Conservation (phyloP, 306 rosid species). For the Cucurbita maxima region DNA sequence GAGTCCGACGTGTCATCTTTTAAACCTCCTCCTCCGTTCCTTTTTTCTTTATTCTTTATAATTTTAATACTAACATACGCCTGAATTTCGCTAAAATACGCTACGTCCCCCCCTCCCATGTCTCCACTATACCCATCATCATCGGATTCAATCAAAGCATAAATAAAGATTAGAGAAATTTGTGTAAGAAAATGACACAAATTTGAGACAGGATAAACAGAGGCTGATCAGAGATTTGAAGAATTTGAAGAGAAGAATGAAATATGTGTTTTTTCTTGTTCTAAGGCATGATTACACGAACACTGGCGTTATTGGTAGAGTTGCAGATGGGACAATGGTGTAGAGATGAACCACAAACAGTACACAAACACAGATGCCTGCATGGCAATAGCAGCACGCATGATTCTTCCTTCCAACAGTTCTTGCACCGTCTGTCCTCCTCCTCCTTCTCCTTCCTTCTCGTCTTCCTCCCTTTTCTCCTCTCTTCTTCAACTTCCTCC, state of each 20-base stretch:
- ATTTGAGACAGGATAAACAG: too few species aligned
- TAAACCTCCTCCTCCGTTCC: not conserved
- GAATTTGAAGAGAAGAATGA: not conserved
- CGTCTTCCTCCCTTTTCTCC: not conserved
- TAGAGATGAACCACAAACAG: conserved; percentile 61
- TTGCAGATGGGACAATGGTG: conserved; percentile 82
- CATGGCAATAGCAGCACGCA: conserved; percentile 81
- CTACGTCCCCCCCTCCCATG: not conserved
- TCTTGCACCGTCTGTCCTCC: conserved; percentile 35
- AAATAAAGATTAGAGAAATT: too few species aligned
- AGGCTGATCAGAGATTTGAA: too few species aligned
- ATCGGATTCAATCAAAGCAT: too few species aligned
- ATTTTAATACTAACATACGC: not conserved
- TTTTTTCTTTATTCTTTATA: too few species aligned
- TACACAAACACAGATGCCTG: conserved; percentile 77
- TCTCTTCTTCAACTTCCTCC: not conserved
- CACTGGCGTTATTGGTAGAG: conserved; percentile 58
- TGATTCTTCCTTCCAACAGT: conserved; percentile 62
- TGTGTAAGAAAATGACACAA: too few species aligned
- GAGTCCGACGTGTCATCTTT: conserved; percentile 11
- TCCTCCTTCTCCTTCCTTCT: not conserved
- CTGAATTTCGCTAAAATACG: not conserved
- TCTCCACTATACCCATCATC: too few species aligned
- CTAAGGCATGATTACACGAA: conserved; percentile 59
- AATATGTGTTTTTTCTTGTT: too few species aligned